Conservation (phyloP, 2,329 filamentous ascomycete species). For the Epichloe sibirici region DNA sequence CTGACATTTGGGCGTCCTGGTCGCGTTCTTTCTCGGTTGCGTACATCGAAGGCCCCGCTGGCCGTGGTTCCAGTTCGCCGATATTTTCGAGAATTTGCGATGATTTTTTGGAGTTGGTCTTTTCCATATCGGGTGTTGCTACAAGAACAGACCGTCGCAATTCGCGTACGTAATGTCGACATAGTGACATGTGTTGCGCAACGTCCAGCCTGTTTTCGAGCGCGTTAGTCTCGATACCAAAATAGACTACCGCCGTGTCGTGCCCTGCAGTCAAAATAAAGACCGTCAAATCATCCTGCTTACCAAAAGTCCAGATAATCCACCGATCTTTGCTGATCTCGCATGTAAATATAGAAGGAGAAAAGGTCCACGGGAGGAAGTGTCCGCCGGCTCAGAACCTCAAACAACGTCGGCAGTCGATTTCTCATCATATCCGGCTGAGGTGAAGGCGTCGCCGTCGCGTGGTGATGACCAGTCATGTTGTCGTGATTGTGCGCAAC, state of each 20-base stretch:
- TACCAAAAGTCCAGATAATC: conserved; percentile 99
- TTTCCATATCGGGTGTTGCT: conserved; percentile 82
- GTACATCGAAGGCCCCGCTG: conserved; percentile 49
- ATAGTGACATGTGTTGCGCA: conserved; percentile 95
- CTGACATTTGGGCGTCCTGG: conserved; percentile 82
- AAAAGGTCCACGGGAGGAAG: conserved; percentile 91
- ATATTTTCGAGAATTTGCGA: conserved; percentile 65
- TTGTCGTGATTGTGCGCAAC: not conserved
- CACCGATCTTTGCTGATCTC: conserved; percentile 93
- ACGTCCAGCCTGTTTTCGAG: conserved; percentile 76
- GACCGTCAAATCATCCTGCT: conserved; percentile 16
- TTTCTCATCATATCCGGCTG: conserved; percentile 57
- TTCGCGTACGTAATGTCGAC: conserved; percentile 92
- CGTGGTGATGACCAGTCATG: conserved; percentile 15
- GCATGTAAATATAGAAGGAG: conserved; percentile 99
- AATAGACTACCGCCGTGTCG: not conserved
- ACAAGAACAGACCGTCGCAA: conserved; percentile 85
- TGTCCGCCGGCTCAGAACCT: conserved; percentile 89
- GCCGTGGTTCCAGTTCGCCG: conserved; percentile 50
- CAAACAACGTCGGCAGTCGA: conserved; percentile 84
- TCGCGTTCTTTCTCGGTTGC: conserved; percentile 60
- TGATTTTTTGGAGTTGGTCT: conserved; percentile 68
- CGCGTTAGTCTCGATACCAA: not conserved
- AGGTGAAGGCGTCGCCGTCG: conserved; percentile 35
- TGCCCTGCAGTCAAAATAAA: not conserved